These are phyloP conservation scores for Silybum marianum DNA, from an alignment of 129 eudicot species.

Conservation along the genomic window DNA sequence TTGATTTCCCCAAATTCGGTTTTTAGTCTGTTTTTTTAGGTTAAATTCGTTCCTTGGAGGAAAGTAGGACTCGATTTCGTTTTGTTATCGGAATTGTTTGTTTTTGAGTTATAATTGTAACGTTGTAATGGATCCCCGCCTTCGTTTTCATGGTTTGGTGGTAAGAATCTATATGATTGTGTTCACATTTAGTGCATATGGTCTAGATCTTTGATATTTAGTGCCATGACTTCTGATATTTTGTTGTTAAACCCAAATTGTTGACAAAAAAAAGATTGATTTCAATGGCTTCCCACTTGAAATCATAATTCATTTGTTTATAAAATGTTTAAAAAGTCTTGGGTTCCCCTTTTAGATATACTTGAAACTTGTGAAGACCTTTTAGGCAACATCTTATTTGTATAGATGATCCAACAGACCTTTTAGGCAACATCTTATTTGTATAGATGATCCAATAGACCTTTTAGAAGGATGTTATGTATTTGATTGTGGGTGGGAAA, in stretches of 20 bases:
- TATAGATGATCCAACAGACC: not conserved
- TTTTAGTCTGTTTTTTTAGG: not conserved
- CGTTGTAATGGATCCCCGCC: conserved; percentile 33
- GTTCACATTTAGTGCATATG: conserved; percentile 9
- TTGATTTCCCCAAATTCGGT: conserved; percentile 1
- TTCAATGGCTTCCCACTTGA: not conserved
- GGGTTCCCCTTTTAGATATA: not conserved
- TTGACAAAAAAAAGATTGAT: not conserved
- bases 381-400: not conserved
- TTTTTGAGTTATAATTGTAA: not conserved
- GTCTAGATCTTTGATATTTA: conserved; percentile 24
- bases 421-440: not conserved
- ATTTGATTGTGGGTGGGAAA: not conserved
- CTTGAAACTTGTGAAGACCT: not conserved
- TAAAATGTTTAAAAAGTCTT: not conserved
- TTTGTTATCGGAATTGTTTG: not conserved
- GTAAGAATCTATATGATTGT: conserved; percentile 27
- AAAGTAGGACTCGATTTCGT: not conserved
- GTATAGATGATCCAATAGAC: too few relatives aligned
- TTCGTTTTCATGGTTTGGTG: conserved; percentile 34
- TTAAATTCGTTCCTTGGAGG: not conserved
- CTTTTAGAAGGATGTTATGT: too few relatives aligned
- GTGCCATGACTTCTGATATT: not conserved
- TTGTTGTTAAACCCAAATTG: not conserved
- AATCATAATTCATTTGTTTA: not conserved